Evolutionary conservation across 139 green algal genomes (phyloP), one percentile per base, ranked within the genome.

Genomic region (Auxenochlorella pyrenoidosa): DNA sequence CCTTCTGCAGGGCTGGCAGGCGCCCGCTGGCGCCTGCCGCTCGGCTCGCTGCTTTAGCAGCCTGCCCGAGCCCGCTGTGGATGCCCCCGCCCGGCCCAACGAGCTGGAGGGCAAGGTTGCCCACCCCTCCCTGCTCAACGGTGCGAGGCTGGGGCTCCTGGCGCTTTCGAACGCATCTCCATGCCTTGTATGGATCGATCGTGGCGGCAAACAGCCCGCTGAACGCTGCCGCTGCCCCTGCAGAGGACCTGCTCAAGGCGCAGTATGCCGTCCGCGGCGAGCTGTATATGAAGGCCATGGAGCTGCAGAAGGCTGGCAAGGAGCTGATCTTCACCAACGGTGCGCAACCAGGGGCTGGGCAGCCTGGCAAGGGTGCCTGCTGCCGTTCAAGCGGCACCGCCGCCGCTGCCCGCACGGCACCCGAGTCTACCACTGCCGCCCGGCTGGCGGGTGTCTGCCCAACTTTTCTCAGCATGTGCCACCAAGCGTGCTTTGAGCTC

Each of bases 291-390:
- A 93, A 94, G 54, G 97, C 93, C 3, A 92, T 96, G 77, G 92
- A 99, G 91, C 91, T 99, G 66, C 89, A 93, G 36, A 90, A 93
- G 47, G 81, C 94, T 72, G 96, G 97, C 66, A 95, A 95, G 87
- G 94, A 98, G 63, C 97, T 99, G 59, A 98, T 98, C 81, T 98
- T 98, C 93, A 99, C 97, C 26, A 99, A 99, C 80, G 95, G 95
- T 96, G 60, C 3, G 90, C 44, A 26, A 54, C 10, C 3, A 47
- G 36, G 71, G 28, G 71, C 71, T 59, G 73, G 24, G 38, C 73
- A 59, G 26, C 63, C 12, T 2, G 63, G 63, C 63, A 36, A 36
- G 28, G 28, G 63, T 16, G 63, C 63, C 26, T 68, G 63, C 30
- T 71, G 63, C 63, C 63, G 63, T 71, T 71, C 24, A n/a, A 71